Conservation (phyloP, 2,329 filamentous ascomycete genomes). For the Amauroascus verrucosus region DNA sequence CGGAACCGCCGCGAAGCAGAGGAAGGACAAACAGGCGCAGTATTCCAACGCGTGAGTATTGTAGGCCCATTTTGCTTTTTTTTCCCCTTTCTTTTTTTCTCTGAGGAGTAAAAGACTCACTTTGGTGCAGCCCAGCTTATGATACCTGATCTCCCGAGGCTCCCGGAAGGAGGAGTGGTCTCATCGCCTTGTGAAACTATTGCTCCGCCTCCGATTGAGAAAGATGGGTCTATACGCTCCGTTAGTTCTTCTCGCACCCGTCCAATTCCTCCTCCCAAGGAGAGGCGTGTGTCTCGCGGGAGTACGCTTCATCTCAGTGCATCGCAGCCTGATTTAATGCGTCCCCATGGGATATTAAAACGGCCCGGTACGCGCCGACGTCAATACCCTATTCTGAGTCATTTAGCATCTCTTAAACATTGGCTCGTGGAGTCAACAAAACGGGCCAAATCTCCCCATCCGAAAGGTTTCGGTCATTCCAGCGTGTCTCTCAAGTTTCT, state of each 20-base stretch:
- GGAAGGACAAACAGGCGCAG: constrained; percentile 71
- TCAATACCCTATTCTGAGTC: constrained; percentile 55
- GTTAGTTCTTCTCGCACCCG: constrained; percentile 67
- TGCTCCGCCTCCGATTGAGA: constrained; percentile 62
- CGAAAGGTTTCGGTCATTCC: constrained; percentile 24
- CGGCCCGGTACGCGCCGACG: constrained; percentile 47
- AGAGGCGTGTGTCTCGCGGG: constrained; percentile 64
- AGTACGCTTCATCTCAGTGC: constrained; percentile 82
- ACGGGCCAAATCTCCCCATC: constrained; percentile 48
- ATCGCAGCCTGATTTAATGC: constrained; percentile 52
- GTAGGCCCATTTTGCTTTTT: constrained; percentile 41
- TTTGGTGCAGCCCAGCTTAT: constrained; percentile 44
- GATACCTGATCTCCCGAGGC: constrained; percentile 63
- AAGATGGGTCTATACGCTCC: constrained; percentile 61
- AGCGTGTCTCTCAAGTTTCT: constrained; percentile 30
- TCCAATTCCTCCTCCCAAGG: constrained; percentile 76
- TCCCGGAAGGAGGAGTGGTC: constrained; percentile 53
- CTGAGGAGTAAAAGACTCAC: background rate
- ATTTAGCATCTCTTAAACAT: constrained; percentile 58
- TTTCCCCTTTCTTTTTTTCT: no score
- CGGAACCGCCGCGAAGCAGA: constrained; percentile 55
- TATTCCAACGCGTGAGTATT: constrained; percentile 39
- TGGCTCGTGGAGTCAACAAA: constrained; percentile 62
- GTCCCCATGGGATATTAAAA: constrained; percentile 47
- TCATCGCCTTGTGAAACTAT: constrained; percentile 26